Evolutionary conservation across 306 rosid species (phyloP).

Genomic region (Myrica gale): DNA sequence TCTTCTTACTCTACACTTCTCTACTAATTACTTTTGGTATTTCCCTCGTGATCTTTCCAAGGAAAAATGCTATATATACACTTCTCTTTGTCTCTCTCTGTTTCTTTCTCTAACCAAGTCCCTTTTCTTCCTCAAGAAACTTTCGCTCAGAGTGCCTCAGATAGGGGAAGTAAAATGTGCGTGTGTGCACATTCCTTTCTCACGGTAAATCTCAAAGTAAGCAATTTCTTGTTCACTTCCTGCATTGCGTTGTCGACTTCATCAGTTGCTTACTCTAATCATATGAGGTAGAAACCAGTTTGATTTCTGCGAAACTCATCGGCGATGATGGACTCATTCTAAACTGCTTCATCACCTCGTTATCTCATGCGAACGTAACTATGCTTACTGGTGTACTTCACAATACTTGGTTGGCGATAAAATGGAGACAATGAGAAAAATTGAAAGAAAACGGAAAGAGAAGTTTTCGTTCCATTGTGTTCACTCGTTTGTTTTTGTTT

Average conservation of each 20-base stretch:
- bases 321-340: not conserved
- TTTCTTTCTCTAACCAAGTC: too few relatives aligned
- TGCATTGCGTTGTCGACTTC: not conserved
- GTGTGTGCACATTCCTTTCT: not conserved
- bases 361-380: not conserved
- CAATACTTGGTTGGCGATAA: not conserved
- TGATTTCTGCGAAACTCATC: not conserved
- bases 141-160: not conserved
- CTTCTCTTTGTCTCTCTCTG: too few relatives aligned
- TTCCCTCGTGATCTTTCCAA: not conserved
- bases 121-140: not conserved
- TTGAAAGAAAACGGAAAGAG: not conserved
- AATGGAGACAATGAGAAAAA: not conserved
- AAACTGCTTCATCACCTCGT: not conserved
- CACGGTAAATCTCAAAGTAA: slow-evolving; percentile 3
- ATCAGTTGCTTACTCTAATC: not conserved
- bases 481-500: not conserved
- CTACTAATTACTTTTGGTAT: not conserved
- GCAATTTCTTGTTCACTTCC: not conserved
- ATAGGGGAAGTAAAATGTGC: not conserved
- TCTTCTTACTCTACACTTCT: too few relatives aligned
- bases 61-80: not conserved
- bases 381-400: not conserved
- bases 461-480: not conserved
- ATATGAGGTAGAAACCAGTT: not conserved